Evolutionary conservation across 2,329 filamentous ascomycete species (phyloP).

Genomic region (Didymosphaeria variabile): DNA sequence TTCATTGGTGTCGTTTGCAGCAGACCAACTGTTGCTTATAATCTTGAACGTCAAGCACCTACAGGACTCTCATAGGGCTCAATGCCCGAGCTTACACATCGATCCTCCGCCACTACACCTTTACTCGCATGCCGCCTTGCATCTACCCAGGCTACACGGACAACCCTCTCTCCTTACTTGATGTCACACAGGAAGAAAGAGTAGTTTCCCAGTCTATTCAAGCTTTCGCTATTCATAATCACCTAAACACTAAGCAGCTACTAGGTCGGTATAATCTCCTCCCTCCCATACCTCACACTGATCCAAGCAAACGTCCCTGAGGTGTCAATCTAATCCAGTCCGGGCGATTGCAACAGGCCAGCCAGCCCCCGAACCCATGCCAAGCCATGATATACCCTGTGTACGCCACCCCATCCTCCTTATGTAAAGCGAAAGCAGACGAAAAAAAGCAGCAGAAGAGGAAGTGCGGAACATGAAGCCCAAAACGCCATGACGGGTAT

Average conservation of each 20-base stretch:
- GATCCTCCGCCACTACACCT: too few relatives aligned
- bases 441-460: not conserved
- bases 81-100: too few relatives aligned
- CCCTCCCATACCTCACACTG: not conserved
- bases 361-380: not conserved
- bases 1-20: too few relatives aligned
- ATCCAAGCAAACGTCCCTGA: constrained; percentile 2
- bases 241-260: not conserved
- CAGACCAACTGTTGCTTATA: too few relatives aligned
- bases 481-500: constrained; percentile 19
- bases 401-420: not conserved
- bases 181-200: not conserved
- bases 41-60: too few relatives aligned
- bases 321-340: constrained; percentile 10
- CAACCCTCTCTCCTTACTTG: not conserved
- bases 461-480: not conserved
- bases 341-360: not conserved
- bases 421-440: not conserved
- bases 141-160: too few relatives aligned
- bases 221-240: constrained; percentile 6
- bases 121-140: too few relatives aligned
- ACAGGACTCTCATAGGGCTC: too few relatives aligned
- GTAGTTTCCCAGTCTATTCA: not conserved
- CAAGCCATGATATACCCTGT: not conserved
- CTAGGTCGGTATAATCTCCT: not conserved